These are phyloP conservation scores for Cladophialophora chaetospira DNA, from an alignment of 2,329 filamentous ascomycete genomes.

Conservation along the genomic window DNA sequence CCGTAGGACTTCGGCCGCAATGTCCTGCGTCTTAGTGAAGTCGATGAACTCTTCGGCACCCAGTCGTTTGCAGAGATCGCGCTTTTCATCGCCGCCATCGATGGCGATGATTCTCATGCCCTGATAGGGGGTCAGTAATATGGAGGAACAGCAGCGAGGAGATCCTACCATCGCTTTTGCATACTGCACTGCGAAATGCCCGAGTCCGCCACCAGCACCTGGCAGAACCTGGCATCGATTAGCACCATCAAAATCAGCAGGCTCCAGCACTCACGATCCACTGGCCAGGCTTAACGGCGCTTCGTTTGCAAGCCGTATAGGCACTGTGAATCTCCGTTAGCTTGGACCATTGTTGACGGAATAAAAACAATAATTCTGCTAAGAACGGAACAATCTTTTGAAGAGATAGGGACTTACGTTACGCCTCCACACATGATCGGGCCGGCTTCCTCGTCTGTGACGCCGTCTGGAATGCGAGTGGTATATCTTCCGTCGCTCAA, in stretches of 20 bases:
- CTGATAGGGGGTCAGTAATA: conserved; percentile 8
- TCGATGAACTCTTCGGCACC: conserved; percentile 44
- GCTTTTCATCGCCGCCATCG: conserved; percentile 42
- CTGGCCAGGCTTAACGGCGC: conserved; percentile 38
- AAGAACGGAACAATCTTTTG: no score
- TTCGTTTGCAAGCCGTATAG: conserved; percentile 44
- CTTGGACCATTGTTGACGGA: no score
- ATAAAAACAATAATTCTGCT: no score
- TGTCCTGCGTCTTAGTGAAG: conserved; percentile 39
- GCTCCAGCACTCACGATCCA: conserved; percentile 33
- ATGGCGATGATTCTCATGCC: conserved; percentile 44
- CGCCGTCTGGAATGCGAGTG: conserved; percentile 41
- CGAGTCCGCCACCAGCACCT: conserved; percentile 37
- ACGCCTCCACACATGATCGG: conserved; percentile 45
- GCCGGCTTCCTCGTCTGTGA: conserved; percentile 41
- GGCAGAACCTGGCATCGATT: conserved; percentile 27
- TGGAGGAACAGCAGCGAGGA: not conserved
- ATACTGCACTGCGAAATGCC: conserved; percentile 40
- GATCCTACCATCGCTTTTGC: conserved; percentile 35
- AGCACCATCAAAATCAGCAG: not conserved
- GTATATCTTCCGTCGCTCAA: conserved; percentile 41
- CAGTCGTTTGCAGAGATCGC: conserved; percentile 41
- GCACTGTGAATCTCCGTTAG: no score
- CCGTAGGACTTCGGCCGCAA: conserved; percentile 39
- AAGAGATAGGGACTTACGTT: no score